These are phyloP conservation scores for Boletus subcaerulescens DNA, from an alignment of 768 basidiomycete species.

Conservation along the genomic window DNA sequence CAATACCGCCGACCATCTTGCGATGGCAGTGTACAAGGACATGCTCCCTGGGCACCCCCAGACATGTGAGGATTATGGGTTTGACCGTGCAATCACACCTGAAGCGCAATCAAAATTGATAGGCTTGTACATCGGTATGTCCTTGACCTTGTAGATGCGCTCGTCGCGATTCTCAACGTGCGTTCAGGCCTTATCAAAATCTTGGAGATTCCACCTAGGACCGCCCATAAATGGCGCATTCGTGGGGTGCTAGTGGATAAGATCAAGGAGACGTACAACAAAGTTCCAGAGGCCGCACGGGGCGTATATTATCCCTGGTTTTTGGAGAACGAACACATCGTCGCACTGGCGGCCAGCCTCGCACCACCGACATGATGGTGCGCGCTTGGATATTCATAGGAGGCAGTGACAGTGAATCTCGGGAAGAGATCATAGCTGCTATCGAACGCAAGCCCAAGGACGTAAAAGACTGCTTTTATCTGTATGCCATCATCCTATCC, in stretches of 20 bases:
- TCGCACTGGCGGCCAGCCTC: not conserved
- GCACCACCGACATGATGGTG: not conserved
- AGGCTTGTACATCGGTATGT: conserved; percentile 2
- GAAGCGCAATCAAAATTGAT: not conserved
- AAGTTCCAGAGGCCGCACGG: not conserved
- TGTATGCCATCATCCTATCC: not conserved
- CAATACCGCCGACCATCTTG: conserved; percentile 1
- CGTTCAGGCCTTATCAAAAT: not conserved
- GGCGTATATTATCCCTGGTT: conserved; percentile 1
- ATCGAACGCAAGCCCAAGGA: not conserved
- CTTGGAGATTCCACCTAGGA: not conserved
- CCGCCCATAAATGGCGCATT: not conserved
- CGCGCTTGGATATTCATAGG: not conserved
- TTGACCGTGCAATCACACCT: not conserved
- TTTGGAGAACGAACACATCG: conserved; percentile 3
- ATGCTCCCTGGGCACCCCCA: not conserved
- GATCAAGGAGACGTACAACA: not conserved
- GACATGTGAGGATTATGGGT: conserved; percentile 2
- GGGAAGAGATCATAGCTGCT: not conserved
- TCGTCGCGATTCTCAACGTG: no score
- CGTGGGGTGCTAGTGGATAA: not conserved
- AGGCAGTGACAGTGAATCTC: not conserved
- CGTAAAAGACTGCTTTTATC: not conserved
- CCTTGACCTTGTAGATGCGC: not conserved
- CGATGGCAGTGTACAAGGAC: not conserved